A percentile compares a stretch with the other conserved stretches of the same genome.
Conservation (phyloP, 1,139 yeast species). For the Zygosaccharomyces pseudobailii region DNA sequence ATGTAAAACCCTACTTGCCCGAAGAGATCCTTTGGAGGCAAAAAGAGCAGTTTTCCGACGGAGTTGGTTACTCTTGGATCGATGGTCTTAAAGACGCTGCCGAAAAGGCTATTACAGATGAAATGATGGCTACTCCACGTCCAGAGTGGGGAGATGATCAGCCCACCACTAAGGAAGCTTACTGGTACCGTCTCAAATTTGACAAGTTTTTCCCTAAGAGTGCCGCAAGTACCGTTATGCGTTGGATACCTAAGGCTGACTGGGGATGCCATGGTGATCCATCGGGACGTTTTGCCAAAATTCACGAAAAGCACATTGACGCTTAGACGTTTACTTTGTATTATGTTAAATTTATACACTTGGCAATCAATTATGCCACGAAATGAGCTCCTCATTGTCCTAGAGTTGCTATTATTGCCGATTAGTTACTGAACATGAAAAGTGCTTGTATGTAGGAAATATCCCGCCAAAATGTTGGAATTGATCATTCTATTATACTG, state of each 20-base stretch:
- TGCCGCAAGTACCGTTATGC: conserved; percentile 94
- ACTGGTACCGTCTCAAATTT: conserved; percentile 96
- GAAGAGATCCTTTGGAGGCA: conserved; percentile 98
- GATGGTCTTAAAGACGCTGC: conserved; percentile 96
- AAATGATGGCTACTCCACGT: conserved; percentile 82
- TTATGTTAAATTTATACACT: background rate
- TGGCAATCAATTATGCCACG: background rate
- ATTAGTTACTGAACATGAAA: no score
- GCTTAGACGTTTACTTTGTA: conserved; percentile 1
- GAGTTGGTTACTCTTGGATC: conserved; percentile 99
- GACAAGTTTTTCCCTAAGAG: conserved; percentile 89
- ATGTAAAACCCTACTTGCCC: conserved; percentile 79
- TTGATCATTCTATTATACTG: no score
- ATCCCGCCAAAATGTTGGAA: no score
- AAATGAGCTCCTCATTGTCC: background rate
- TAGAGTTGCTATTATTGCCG: no score
- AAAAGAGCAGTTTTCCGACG: conserved; percentile 98
- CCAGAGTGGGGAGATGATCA: conserved; percentile 94
- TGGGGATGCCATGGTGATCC: conserved; percentile 99
- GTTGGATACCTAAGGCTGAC: conserved; percentile 99
- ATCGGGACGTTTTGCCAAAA: conserved; percentile 91
- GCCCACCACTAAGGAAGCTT: conserved; percentile 97
- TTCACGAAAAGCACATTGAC: conserved; percentile 64
- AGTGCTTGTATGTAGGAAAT: no score
- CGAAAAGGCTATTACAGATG: conserved; percentile 79